phyloP scores from a whole-genome alignment of 2,329 filamentous ascomycete genomes.

The Sclerotinia sclerotiorum region DNA sequence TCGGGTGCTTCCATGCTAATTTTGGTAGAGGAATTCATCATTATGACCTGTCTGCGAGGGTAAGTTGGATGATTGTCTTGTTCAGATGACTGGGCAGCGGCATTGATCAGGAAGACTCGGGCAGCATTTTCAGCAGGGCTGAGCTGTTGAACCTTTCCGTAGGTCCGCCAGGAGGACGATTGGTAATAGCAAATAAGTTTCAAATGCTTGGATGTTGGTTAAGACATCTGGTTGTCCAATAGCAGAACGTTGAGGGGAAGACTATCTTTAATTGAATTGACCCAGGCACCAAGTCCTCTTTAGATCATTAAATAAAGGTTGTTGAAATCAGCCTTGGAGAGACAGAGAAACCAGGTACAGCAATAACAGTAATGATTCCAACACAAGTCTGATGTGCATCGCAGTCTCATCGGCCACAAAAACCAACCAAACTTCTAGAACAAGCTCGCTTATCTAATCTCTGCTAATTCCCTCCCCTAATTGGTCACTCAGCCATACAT shows the following conservation, averaged over 20 bases:
- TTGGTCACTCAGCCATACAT: neutral
- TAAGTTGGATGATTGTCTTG: neutral
- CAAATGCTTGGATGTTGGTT: neutral
- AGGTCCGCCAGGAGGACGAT: neutral
- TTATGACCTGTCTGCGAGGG: neutral
- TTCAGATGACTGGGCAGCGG: neutral
- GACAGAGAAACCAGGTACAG: neutral
- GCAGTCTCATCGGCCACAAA: neutral
- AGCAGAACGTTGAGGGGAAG: neutral
- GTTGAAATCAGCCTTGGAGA: too few relatives aligned
- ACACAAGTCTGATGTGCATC: neutral
- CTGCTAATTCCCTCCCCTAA: neutral
- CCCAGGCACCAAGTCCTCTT: too few relatives aligned
- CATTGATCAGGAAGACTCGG: neutral
- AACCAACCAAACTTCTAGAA: neutral
- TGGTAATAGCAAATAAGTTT: neutral
- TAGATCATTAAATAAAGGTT: neutral
- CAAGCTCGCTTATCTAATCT: slow-evolving; percentile 6
- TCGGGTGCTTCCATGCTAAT: neutral
- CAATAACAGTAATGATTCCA: neutral
- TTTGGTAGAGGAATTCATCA: neutral
- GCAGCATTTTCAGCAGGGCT: neutral
- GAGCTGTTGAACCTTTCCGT: neutral
- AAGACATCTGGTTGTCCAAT: too few relatives aligned
- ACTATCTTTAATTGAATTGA: neutral